Conservation (phyloP, 164 flowering plant genomes). For the Aristolochia fimbriata region DNA sequence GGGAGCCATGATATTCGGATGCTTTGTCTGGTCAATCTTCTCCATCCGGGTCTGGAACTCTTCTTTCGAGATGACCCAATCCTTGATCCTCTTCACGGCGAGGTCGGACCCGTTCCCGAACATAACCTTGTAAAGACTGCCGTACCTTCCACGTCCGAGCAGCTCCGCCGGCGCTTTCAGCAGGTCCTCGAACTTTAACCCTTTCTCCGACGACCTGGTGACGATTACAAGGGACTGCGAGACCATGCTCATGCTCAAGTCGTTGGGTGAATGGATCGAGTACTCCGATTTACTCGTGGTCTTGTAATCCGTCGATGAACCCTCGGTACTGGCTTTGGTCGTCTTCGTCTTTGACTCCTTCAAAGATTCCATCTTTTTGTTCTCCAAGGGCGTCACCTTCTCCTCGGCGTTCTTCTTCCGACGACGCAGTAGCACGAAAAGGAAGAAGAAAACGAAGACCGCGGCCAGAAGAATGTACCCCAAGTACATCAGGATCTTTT, state of each 20-base stretch:
- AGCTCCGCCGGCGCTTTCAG: conserved; percentile 67
- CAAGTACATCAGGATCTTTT: conserved; percentile 29
- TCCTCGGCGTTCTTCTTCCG: conserved; percentile 12
- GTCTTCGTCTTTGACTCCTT: conserved; percentile 15
- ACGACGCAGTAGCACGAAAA: conserved; percentile 11
- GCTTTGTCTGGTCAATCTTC: conserved; percentile 37
- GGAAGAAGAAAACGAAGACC: conserved; percentile 13
- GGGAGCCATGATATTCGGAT: conserved; percentile 44
- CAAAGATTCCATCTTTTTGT: neutral
- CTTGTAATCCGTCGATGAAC: conserved; percentile 18
- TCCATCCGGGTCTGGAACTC: conserved; percentile 49
- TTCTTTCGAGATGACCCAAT: conserved; percentile 36
- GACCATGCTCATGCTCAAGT: conserved; percentile 17
- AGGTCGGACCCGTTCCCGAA: conserved; percentile 23
- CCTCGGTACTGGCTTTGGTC: conserved; percentile 2
- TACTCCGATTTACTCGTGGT: conserved; percentile 22
- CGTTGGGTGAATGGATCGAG: conserved; percentile 22
- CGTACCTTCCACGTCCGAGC: conserved; percentile 52
- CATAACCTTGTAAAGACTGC: conserved; percentile 49
- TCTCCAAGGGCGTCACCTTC: conserved; percentile 8
- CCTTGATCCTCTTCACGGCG: conserved; percentile 66
- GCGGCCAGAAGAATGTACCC: conserved; percentile 34
- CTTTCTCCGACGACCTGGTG: conserved; percentile 31
- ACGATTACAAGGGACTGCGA: conserved; percentile 33
- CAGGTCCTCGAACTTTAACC: conserved; percentile 48